Conservation (phyloP, 108 stramenopile species). For the Conticribra guillardii region DNA sequence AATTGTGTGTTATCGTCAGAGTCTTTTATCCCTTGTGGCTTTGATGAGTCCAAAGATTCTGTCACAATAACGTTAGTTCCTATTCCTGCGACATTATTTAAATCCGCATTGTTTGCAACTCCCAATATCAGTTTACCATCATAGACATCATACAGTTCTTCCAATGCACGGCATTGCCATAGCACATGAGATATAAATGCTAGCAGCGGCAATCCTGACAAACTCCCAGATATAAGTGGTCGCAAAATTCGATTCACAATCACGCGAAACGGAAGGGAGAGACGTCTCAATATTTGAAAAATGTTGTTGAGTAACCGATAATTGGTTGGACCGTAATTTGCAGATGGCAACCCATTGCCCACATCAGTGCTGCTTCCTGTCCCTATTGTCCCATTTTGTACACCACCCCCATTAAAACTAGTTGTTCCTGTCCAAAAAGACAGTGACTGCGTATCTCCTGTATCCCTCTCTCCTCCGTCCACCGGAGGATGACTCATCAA, state of each 20-base stretch:
- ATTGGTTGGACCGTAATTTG: neutral
- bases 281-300: constrained; percentile 1
- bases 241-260: constrained; percentile 22
- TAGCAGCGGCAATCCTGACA: constrained; percentile 61
- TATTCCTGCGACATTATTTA: constrained; percentile 15
- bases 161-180: constrained; percentile 70
- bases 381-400: too few relatives aligned
- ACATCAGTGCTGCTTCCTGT: too few relatives aligned
- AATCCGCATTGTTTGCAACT: neutral
- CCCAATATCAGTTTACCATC: constrained; percentile 28
- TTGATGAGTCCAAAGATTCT: neutral
- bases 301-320: neutral
- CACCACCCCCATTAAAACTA: constrained; percentile 6
- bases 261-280: neutral
- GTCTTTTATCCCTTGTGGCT: neutral
- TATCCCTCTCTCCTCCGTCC: constrained; percentile 34
- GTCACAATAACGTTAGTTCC: constrained; percentile 1
- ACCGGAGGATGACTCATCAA: constrained; percentile 55
- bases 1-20: neutral
- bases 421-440: neutral
- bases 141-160: constrained; percentile 43
- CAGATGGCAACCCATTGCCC: too few relatives aligned
- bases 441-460: neutral
- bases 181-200: constrained; percentile 58
- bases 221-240: constrained; percentile 37